These are phyloP conservation scores for Phytophthora aleatoria DNA, from an alignment of 352 stramenopile genomes.

Conservation along the genomic window DNA sequence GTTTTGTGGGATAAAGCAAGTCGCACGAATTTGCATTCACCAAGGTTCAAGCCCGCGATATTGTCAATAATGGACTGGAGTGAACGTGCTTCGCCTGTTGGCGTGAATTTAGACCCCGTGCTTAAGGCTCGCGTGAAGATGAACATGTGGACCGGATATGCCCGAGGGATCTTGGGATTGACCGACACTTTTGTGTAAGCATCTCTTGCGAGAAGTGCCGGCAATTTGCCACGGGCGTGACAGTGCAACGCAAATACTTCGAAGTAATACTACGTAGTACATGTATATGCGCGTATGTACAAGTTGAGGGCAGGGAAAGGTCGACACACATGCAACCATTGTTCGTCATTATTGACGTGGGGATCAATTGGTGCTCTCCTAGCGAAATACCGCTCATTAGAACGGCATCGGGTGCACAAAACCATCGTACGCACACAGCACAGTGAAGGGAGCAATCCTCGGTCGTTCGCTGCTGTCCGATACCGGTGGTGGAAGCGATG, in stretches of 20 bases:
- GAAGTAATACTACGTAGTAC: no score
- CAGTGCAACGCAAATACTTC: neutral
- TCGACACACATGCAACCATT: no score
- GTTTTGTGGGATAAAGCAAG: constrained; percentile 14
- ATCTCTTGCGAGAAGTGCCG: constrained; percentile 1
- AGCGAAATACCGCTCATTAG: constrained; percentile 24
- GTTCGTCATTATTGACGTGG: no score
- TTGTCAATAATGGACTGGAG: neutral
- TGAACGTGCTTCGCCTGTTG: constrained; percentile 6
- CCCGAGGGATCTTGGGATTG: constrained; percentile 1
- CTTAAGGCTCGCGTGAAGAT: constrained; percentile 12
- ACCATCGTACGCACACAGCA: constrained; percentile 49
- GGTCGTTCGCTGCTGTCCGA: neutral
- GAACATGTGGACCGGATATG: constrained; percentile 1
- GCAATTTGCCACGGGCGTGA: neutral
- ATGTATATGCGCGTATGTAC: no score
- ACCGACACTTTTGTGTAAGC: constrained; percentile 1
- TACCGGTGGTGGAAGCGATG: constrained; percentile 52
- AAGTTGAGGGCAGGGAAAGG: no score
- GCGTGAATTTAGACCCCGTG: constrained; percentile 2
- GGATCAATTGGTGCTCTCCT: neutral
- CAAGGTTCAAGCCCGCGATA: constrained; percentile 1
- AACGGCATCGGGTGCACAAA: constrained; percentile 38
- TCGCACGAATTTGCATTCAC: constrained; percentile 29
- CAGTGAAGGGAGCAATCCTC: neutral